Evolutionary conservation across 139 green algal genomes (phyloP), one percentile per base, ranked within the genome.

Genomic region (Yamagishiella unicocca): DNA sequence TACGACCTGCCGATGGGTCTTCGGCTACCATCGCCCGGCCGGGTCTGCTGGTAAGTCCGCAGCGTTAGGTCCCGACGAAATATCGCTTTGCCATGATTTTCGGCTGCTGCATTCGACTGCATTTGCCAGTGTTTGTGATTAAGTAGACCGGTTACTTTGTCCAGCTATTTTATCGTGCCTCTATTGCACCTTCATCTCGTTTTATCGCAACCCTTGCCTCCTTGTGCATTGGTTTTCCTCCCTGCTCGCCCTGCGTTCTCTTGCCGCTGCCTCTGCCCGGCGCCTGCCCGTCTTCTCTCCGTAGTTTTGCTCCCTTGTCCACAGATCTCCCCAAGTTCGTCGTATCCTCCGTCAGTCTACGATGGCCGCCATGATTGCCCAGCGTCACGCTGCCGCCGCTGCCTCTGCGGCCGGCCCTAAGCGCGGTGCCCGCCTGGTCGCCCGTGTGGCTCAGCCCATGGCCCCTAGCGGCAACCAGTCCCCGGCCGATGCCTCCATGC

Each of bases 371-470:
- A 27, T 45, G 45, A 45, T 53, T 46, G 0, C 61, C 29, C 40
- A 45, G 37, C 42, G 29, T 42, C 37, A 25, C 43, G 6, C 42
- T 61, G 38, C 38, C 61, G 61, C 38, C 58, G n/a, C n/a, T n/a
- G 0, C 42, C 61, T 22, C 62, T 42, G 58, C 79, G n/a, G 40
- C 79, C 78, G 58, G 1, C 55, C 58, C 38, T 37, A 38, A 53
- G 35, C 68, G 83, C 71, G 54, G 29, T 54, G 38, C 70, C 70
- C 83, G 62, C 68, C 68, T 88, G 29, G 40, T 82, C 25, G 29
- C 79, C 79, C 79, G 79, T 24, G 79, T 85, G 61, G 79, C 79
- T 4, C 40, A 75, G 79, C 79, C 79, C 29, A 29, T 85, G 61
- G 40, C 61, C 10, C 75, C 75, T 1, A 10, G 19, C 58, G 31